Evolutionary conservation across 1,284 basidiomycete genomes (phyloP).

Genomic region (Irpex sp.): DNA sequence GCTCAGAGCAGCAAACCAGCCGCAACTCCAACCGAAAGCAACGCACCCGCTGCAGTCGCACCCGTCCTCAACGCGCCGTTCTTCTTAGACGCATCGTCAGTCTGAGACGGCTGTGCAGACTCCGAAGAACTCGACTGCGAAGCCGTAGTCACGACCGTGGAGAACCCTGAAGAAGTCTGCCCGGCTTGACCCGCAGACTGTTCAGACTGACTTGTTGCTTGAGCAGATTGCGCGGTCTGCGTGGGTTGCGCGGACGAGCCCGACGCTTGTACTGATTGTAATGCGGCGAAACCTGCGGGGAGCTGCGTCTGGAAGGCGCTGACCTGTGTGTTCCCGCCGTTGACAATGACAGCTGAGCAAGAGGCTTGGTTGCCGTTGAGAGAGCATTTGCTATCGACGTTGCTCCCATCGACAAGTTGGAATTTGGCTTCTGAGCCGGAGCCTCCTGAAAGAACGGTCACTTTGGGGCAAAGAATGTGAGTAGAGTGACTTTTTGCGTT

Average conservation of each 20-base stretch:
- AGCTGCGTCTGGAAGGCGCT: background rate
- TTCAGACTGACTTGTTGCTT: background rate
- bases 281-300: background rate
- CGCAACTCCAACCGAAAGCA: background rate
- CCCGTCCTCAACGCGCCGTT: background rate
- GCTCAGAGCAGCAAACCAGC: background rate
- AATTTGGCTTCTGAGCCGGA: background rate
- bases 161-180: background rate
- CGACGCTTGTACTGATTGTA: background rate
- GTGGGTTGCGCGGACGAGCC: background rate
- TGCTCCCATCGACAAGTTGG: background rate
- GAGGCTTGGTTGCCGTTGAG: background rate
- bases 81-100: background rate
- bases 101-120: background rate
- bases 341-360: background rate
- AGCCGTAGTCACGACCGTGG: background rate
- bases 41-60: background rate
- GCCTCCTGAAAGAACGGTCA: background rate
- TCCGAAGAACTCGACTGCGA: background rate
- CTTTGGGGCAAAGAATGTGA: background rate
- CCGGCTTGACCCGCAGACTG: too few relatives aligned
- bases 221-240: background rate
- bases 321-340: background rate
- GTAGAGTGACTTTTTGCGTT: background rate
- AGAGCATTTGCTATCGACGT: background rate